Base-by-base conservation (phyloP, 805 yeast species). In the Yamadazyma sp. region DNA sequence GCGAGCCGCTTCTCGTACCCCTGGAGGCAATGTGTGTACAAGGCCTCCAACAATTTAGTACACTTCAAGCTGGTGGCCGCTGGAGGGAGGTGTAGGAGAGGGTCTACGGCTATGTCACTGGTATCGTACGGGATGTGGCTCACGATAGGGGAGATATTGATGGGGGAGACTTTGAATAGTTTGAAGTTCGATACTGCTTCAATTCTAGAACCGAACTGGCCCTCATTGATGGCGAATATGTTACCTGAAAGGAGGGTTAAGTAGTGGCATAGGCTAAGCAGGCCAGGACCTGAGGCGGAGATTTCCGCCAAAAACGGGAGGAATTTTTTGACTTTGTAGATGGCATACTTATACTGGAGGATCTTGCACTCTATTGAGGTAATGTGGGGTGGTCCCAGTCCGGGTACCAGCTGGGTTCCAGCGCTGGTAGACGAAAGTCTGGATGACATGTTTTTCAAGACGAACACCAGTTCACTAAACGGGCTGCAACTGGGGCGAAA, bases 331-430 rank as follows among this genome's bases (percentile, higher is more conserved):
- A 80, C 49, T 50, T 79, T 80, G 39, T 59, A 52, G 3, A 73
- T 60, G 7, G 79, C 75, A 48, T 77, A 77, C 38, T 70, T 72
- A 54, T 74, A 82, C 53, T 82, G 85, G 3, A 82, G 55, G 15
- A 78, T 64, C 43, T 73, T 72, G 10, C 79, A 76, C 46, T 81
- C 88, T 32, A 71, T 9, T 16, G 33, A 30, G 9, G 22, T 30
- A 18, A 33, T 33, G n/a, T n/a, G n/a, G n/a, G n/a, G n/a, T n/a
- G n/a, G n/a, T n/a, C n/a, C n/a, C n/a, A n/a, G n/a, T n/a, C n/a
- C n/a, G n/a, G n/a, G n/a, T n/a, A n/a, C n/a, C n/a, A n/a, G n/a
- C n/a, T n/a, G n/a, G n/a, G n/a, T n/a, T n/a, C n/a, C n/a, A n/a
- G n/a, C n/a, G n/a, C n/a, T n/a, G n/a, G n/a, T n/a, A n/a, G n/a